Conservation (phyloP, 495 filamentous ascomycete species). For the Aspergillus steynii region DNA sequence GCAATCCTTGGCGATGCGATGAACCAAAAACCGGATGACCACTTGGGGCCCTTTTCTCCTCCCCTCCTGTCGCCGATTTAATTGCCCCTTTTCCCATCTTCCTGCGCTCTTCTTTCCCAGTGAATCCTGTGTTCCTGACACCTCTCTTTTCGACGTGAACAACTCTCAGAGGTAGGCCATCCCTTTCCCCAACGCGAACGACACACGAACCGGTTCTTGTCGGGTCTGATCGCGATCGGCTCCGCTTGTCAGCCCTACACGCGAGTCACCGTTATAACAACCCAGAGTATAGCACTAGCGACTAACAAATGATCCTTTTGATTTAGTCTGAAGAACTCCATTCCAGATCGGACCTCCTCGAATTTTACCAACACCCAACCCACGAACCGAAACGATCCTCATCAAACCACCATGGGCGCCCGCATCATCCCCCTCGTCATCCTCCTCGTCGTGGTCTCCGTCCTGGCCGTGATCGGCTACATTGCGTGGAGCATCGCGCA, state of each 20-base stretch:
- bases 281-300: too few species aligned
- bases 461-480: constrained; percentile 66
- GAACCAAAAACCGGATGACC: too few species aligned
- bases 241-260: background rate
- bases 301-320: too few species aligned
- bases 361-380: background rate
- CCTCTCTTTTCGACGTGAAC: background rate
- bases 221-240: background rate
- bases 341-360: background rate
- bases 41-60: background rate
- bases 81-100: background rate
- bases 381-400: background rate
- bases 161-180: background rate
- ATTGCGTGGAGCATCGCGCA: constrained; percentile 69
- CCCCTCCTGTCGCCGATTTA: background rate
- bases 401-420: constrained; percentile 15
- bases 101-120: too few species aligned
- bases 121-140: background rate
- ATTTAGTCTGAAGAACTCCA: too few species aligned
- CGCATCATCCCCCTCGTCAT: constrained; percentile 73
- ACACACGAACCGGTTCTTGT: background rate
- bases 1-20: too few species aligned
- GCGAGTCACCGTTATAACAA: too few species aligned
- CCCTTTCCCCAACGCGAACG: background rate
- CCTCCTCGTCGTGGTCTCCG: constrained; percentile 63